A percentile compares a stretch with the other conserved stretches of the same genome.
Evolutionary conservation across 306 rosid genomes (phyloP).

Genomic region (Crotalaria pallida): DNA sequence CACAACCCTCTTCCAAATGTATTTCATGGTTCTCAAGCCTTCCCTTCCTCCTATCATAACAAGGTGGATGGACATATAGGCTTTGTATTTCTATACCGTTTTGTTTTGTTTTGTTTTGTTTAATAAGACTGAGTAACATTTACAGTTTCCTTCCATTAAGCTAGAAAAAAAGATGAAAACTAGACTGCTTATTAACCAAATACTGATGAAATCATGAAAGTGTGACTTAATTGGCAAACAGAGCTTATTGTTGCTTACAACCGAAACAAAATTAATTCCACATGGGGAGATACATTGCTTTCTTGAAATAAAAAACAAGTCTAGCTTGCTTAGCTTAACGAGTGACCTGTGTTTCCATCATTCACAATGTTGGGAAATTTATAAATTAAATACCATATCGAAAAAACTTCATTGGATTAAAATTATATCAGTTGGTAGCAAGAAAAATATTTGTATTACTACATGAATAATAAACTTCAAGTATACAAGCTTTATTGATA

Average conservation of each 20-base stretch:
- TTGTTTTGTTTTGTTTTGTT: not conserved
- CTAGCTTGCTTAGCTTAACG: not conserved
- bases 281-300: not conserved
- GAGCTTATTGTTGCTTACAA: too few species aligned
- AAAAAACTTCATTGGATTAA: not conserved
- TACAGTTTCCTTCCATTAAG: not conserved
- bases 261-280: not conserved
- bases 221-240: not conserved
- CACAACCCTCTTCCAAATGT: too few species aligned
- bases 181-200: not conserved
- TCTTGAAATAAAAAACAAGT: not conserved
- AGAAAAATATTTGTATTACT: constrained; percentile 4
- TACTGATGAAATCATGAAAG: not conserved
- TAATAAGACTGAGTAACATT: not conserved
- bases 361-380: not conserved
- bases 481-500: not conserved
- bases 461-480: constrained; percentile 1
- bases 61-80: not conserved
- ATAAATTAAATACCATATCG: not conserved
- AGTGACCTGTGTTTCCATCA: not conserved
- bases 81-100: not conserved
- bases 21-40: too few species aligned
- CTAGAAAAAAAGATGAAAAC: not conserved
- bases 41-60: too few species aligned
- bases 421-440: not conserved